Evolutionary conservation across 2,329 filamentous ascomycete species (phyloP), one percentile per base, ranked within the genome.

Genomic region (Rhytidhysteron rufulum): DNA sequence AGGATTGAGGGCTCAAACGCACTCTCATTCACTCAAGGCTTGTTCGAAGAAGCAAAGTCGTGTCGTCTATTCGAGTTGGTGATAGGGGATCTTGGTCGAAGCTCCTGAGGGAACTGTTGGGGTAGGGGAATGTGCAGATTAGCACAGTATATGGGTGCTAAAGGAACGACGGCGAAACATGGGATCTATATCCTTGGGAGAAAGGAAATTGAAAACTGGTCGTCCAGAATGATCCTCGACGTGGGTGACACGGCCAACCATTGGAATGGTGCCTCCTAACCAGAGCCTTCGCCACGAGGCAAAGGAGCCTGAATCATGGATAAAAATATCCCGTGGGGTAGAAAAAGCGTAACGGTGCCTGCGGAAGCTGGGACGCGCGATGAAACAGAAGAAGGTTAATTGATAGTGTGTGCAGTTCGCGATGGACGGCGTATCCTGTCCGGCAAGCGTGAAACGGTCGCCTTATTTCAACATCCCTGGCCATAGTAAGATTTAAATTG

Each of bases 291-390:
- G n/a, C n/a, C n/a, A n/a, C n/a, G n/a, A n/a, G n/a, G n/a, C n/a
- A n/a, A n/a, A 40, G 20, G 20, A 22, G 34, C 19, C n/a, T 25
- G 16, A 37, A 34, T 31, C 36, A 17, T 31, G 39, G 10, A 34
- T 30, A 40, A 24, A 41, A 41, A 41, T 37, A 34, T 21, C 15
- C 25, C 24, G 13, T 13, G 24, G 24, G 7, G 8, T 27, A 13
- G 24, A 27, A 7, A 27, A 27, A 27, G 29, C 58, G 58, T 63
- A 60, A 61, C 55, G 45, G 54, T 57, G 56, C 57, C 57, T 60
- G 59, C 60, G 62, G 51, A 53, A 45, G 34, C 42, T 50, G 53
- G 41, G 42, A 43, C 47, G 49, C 37, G 45, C 33, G 39, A 41
- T 55, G 55, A 61, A 62, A 63, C 58, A 50, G 31, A 16, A 16